Evolutionary conservation across 2,329 filamentous ascomycete genomes (phyloP).

Genomic region (Mycocentrospora acerina): DNA sequence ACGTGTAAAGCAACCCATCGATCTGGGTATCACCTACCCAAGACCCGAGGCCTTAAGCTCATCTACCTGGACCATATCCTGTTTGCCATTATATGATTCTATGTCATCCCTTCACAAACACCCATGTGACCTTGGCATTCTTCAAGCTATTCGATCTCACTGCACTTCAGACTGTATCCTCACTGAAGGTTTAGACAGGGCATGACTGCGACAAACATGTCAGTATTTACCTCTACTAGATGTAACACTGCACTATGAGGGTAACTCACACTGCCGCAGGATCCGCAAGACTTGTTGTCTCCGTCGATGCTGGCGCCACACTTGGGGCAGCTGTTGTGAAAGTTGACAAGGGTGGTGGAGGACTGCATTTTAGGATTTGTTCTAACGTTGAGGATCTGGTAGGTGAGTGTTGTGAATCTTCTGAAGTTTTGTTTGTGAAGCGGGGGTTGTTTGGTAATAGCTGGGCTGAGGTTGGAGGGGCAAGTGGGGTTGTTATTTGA

Average conservation of each 20-base stretch:
- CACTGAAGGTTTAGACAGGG: too few species aligned
- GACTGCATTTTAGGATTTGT: conserved; percentile 27
- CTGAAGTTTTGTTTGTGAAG: conserved; percentile 3
- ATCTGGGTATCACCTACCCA: too few species aligned
- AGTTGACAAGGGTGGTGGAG: conserved; percentile 30
- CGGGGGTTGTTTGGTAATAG: conserved; percentile 12
- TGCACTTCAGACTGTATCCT: too few species aligned
- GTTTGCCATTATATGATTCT: too few species aligned
- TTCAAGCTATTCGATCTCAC: too few species aligned
- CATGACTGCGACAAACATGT: too few species aligned
- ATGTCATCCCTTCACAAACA: too few species aligned
- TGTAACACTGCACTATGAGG: not conserved
- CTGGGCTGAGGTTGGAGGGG: conserved; percentile 23
- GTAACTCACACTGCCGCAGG: conserved; percentile 41
- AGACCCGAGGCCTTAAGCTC: too few species aligned
- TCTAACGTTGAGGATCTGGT: not conserved
- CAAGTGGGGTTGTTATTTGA: conserved; percentile 40
- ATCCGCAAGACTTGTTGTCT: conserved; percentile 39
- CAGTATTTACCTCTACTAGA: too few species aligned
- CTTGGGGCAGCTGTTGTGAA: conserved; percentile 42
- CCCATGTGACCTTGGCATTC: too few species aligned
- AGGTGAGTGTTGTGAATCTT: not conserved
- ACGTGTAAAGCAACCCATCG: too few species aligned
- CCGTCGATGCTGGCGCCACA: conserved; percentile 37
- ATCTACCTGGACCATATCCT: too few species aligned